Base-by-base conservation (phyloP, 2,329 filamentous ascomycete species). In the Colletotrichum lini region DNA sequence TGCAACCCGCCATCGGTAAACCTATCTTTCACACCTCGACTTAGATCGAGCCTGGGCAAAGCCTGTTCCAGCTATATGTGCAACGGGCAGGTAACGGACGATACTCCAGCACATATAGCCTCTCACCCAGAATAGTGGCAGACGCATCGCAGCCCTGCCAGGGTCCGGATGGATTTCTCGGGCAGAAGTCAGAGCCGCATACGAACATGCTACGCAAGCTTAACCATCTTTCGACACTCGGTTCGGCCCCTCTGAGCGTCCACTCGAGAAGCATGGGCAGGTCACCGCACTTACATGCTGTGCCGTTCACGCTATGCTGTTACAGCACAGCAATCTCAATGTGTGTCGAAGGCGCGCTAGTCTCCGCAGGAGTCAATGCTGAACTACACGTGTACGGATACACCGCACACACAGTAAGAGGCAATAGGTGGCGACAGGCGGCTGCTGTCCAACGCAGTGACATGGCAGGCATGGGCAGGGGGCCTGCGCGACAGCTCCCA, bases 1-100 rank as follows among this genome's bases (percentile, higher is more conserved):
- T 66, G 35, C 70, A 72, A 72, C 67, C 70, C 70, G 70, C 30
- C 47, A 61, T 65, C 70, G 50, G 66, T 35, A 65, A 35, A 57
- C 47, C 67, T 60, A 61, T 65, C 56, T 66, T 72, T 72, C 58
- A 35, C 9, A 35, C 30, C 54, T 72, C 47, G 60, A 72, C 66
- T 35, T 35, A 35, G 30, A 35, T 35, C 30, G 30, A 35, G 8
- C 30, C 30, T 61, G 59, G 60, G 60, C 70, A 45, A 23, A 62
- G 66, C 42, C 54, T 45, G 38, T 30, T 35, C 56, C 40, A 56
- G 56, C 66, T 26, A 18, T 42, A 18, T 35, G 30, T 35, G 30
- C 30, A 9, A 35, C 30, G 30, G 30, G 30, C 7, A 10, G 18
- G 38, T 21, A 35, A 42, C 30, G 26, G 47, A 65, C 66, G 35